Base-by-base conservation (phyloP, 1,139 yeast species). In the Geotrichum carabidarum region DNA sequence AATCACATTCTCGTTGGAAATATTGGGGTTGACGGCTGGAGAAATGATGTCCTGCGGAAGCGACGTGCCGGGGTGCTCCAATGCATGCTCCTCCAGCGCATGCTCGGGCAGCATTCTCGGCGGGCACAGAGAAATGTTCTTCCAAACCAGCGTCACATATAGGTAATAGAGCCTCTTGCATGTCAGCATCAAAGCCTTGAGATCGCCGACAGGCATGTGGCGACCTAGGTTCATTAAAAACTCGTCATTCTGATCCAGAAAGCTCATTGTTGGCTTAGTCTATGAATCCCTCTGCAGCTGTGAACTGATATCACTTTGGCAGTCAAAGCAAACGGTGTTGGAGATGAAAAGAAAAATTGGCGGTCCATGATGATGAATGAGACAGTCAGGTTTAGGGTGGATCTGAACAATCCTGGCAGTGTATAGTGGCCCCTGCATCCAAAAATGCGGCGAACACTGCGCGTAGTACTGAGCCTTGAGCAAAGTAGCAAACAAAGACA, bases 41-140 rank as follows among this genome's bases (percentile, higher is more conserved):
- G 56, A 53, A 32, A 53, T 53, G 17, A 53, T 53, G 35, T 53
- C 56, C 37, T 53, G 56, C 31, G 56, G 56, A 8, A 53, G 47
- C 8, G 56, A 53, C 2, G 56, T 53, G 8, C 56, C 56, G 3
- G 56, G 56, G 36, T 53, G 56, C 36, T 53, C 56, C 15, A 53
- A 31, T 8, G 56, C 56, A 36, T 53, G 56, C 44, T 53, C 56
- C 17, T 53, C 56, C 1, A 53, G 47, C 12, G 56, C 56, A 22
- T 53, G 56, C 34, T 53, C 48, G 9, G 56, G 56, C 30, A 53
- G 43, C 50, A 53, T n/a, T 12, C 56, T 49, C 5, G 53, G 56
- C 8, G 56, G 56, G 38, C 56, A 53, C 30, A 53, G 32, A 27
- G 43, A 42, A 12, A 53, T 53, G 40, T 53, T 43, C 17, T 48